Conservation (phyloP, 108 stramenopile genomes). For the Mediolabrus comicus region DNA sequence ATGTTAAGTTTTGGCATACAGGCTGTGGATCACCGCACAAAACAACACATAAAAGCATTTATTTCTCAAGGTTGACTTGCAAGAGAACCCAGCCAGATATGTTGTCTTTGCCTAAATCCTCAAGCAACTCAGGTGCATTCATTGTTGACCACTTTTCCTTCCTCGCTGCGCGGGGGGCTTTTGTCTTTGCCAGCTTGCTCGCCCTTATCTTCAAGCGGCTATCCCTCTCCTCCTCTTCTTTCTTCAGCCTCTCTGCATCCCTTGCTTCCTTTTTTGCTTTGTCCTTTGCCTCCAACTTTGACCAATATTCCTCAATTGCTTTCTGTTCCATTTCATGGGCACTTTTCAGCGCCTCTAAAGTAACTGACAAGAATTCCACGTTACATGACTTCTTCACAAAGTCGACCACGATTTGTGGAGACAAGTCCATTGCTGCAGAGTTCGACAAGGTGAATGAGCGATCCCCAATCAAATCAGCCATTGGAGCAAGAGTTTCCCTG, state of each 20-base stretch:
- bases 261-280: constrained; percentile 1
- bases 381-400: constrained; percentile 27
- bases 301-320: constrained; percentile 17
- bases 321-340: constrained; percentile 24
- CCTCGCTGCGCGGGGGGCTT: constrained; percentile 2
- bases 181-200: constrained; percentile 2
- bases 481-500: constrained; percentile 1
- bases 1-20: too few species aligned
- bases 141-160: constrained; percentile 18
- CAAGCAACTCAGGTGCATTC: constrained; percentile 14
- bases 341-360: constrained; percentile 10
- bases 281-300: constrained; percentile 10
- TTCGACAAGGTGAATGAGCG: constrained; percentile 25
- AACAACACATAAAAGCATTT: too few species aligned
- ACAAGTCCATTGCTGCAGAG: constrained; percentile 11
- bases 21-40: too few species aligned
- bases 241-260: constrained; percentile 4
- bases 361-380: constrained; percentile 14
- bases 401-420: constrained; percentile 16
- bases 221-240: constrained; percentile 3
- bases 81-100: constrained; percentile 24
- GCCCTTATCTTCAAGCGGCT: background rate
- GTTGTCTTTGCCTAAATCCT: constrained; percentile 21
- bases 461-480: constrained; percentile 25
- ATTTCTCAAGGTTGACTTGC: constrained; percentile 4